Evolutionary conservation across 495 filamentous ascomycete genomes (phyloP).

Genomic region (Chaetomium tenue): DNA sequence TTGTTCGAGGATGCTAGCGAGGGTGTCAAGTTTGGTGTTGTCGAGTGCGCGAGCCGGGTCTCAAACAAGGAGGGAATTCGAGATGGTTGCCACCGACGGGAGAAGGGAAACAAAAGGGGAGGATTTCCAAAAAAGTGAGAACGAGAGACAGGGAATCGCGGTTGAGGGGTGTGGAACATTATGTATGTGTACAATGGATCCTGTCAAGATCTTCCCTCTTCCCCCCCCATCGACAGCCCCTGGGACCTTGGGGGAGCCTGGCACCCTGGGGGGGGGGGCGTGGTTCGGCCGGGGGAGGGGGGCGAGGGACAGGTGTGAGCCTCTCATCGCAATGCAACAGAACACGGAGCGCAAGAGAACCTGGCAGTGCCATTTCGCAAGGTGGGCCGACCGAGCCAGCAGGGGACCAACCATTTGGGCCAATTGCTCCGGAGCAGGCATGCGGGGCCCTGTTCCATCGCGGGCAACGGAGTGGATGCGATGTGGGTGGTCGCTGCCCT

Average conservation of each 20-base stretch:
- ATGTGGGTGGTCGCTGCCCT: constrained; percentile 13
- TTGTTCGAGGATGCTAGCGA: constrained; percentile 2
- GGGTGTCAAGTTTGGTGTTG: constrained; percentile 6
- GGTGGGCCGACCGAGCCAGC: constrained; percentile 12
- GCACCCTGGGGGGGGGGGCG: background rate
- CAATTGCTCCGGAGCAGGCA: constrained; percentile 2
- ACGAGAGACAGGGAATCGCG: constrained; percentile 12
- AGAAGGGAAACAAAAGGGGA: constrained; percentile 15
- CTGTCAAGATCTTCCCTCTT: constrained; percentile 19
- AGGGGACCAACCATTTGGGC: constrained; percentile 14
- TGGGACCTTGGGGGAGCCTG: background rate
- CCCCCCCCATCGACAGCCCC: background rate
- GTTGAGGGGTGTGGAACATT: constrained; percentile 22
- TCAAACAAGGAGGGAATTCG: constrained; percentile 32
- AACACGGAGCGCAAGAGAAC: background rate
- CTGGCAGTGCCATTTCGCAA: constrained; percentile 17
- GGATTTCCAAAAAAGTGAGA: constrained; percentile 1
- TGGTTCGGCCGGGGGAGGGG: constrained; percentile 5
- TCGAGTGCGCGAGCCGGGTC: constrained; percentile 17
- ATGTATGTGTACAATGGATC: constrained; percentile 15
- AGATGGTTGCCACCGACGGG: constrained; percentile 19
- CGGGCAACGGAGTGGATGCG: constrained; percentile 17
- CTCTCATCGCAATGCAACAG: constrained; percentile 9
- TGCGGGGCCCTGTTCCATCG: constrained; percentile 23
- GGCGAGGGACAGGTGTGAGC: background rate